Evolutionary conservation across 2,329 filamentous ascomycete genomes (phyloP), one percentile per base, ranked within the genome.

Genomic region (Phaeosphaeriaceae sp.): DNA sequence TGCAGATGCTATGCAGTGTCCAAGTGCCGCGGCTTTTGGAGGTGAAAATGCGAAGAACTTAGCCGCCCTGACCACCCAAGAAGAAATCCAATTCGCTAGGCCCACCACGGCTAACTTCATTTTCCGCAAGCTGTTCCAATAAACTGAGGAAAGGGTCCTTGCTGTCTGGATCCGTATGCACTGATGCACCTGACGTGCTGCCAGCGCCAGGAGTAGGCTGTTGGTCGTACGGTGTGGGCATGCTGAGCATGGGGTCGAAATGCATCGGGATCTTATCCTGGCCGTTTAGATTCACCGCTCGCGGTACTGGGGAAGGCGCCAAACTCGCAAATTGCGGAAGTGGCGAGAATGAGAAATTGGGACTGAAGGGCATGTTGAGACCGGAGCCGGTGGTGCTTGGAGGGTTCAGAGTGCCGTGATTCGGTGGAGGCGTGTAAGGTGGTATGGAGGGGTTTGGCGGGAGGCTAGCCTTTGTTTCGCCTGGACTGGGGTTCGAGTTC

Each of bases 61-160:
- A 74, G 48, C 60, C 71, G 53, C 63, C 70, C 49, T 73, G 70
- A 36, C 73, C 70, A 63, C 75, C 72, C 58, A 93, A 78, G 70
- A 93, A 93, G 77, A 92, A 93, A 74, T 94, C 91, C 68, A 95
- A 79, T 71, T 94, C 91, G 63, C 85, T 89, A 13, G 89, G 89
- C 10, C 88, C 86, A 0, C 89, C 90, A 51, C 86, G 82, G 44
- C 83, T 82, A 53, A 90, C 85, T 76, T 94, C 91, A 68, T 92
- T 93, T 76, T 95, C 91, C 0, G 91, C 91, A 57, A 95, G 82
- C 77, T 95, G 91, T 74, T 95, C 91, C 36, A 95, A 79, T 44
- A 95, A 78, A 60, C 86, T 91, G 42, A 95, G 77, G 71, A 96
- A 95, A 0, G 91, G 91, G 70, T 95, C 92, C 67, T 91, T 93